Base-by-base conservation (phyloP, 768 basidiomycete genomes). In the Chlorophyllum brunneum region DNA sequence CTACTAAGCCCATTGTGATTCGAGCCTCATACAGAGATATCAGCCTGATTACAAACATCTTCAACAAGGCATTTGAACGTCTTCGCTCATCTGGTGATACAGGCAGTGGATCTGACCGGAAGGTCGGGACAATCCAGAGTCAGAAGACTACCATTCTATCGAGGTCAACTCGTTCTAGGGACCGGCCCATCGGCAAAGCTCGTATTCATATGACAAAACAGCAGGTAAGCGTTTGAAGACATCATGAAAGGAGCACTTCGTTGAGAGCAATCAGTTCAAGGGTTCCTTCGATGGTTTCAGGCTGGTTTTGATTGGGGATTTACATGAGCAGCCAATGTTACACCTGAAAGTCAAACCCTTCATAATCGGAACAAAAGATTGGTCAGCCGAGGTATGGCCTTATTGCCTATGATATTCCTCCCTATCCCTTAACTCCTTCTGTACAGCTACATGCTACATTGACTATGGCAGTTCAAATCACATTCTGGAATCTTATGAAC, bases 11-110 rank as follows among this genome's bases (percentile, higher is more conserved):
- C 1, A 79, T 99, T 58, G 80, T 98, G 48, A 86, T 99, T 66
- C 81, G 97, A 22, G 92, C 92, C n/a, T 98, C 95, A 0, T 93
- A 94, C 62, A 82, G 92, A 16, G 97, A 99, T 64, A 91, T 98
- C 65, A 82, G 81, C 58, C 79, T 98, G 57, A 98, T 98, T 58
- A 84, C 79, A 40, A 72, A 83, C 3, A 95, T 95, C 56, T 78
- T 90, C 59, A 92, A 92, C 65, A 92, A 86, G 56, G 97, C 93
- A 0, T 69, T 91, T 30, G 85, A 87, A 51, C 74, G 93, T n/a
- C 29, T 53, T 11, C 27, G 23, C 13, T 27, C 23, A n/a, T 46
- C 36, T 23, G 22, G 43, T 5, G 22, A 27, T 10, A 18, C 18
- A 22, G 16, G 20, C 15, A 22, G n/a, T 30, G 10, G 7, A 22